Conservation (phyloP, 2,329 filamentous ascomycete genomes). For the Cladophialophora carrionii region DNA sequence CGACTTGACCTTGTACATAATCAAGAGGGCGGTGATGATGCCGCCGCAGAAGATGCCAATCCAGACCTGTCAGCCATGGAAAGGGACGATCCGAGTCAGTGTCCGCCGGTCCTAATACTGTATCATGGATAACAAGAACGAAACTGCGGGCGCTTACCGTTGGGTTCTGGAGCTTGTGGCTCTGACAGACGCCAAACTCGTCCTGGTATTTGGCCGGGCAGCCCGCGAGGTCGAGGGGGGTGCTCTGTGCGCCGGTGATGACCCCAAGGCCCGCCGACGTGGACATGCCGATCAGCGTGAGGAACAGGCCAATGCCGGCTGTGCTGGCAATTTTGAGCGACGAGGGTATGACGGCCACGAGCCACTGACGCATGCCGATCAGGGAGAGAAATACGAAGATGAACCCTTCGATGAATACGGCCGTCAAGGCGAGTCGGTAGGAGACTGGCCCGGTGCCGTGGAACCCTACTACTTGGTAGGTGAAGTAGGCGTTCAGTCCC, state of each 20-base stretch:
- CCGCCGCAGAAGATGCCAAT: constrained; percentile 85
- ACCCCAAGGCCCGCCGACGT: constrained; percentile 82
- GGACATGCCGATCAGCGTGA: constrained; percentile 67
- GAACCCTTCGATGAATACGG: constrained; percentile 85
- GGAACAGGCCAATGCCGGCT: constrained; percentile 81
- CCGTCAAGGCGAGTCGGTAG: constrained; percentile 76
- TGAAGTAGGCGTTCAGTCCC: constrained; percentile 55
- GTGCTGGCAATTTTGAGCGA: constrained; percentile 86
- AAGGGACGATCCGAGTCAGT: neutral
- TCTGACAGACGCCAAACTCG: constrained; percentile 62
- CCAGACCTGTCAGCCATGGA: constrained; percentile 56
- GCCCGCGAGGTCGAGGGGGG: constrained; percentile 75
- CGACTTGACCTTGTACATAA: constrained; percentile 85
- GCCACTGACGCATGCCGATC: constrained; percentile 82
- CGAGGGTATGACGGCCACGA: constrained; percentile 77
- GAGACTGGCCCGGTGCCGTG: constrained; percentile 74
- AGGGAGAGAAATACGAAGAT: constrained; percentile 80
- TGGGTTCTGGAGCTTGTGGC: constrained; percentile 77
- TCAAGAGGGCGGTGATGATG: constrained; percentile 74
- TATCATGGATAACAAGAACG: too few species aligned
- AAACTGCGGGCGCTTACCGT: constrained; percentile 56
- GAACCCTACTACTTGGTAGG: constrained; percentile 77
- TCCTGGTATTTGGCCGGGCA: constrained; percentile 59
- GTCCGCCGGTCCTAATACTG: too few species aligned
- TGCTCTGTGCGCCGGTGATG: constrained; percentile 66